phyloP scores from a whole-genome alignment of 345 rosid species.

The Populus tremula region DNA sequence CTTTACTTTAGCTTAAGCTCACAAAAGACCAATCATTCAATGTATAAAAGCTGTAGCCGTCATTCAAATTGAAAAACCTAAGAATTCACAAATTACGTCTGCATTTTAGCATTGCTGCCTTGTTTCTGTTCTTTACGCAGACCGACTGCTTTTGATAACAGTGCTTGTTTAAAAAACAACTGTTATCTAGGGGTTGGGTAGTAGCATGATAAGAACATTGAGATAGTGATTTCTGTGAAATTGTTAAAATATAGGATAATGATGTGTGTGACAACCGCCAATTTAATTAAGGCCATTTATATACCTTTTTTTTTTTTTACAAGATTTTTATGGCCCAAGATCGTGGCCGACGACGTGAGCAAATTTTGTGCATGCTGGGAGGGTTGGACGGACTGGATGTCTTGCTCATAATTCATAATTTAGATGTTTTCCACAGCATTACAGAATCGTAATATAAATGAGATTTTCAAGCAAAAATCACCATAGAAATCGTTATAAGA shows the following conservation, averaged over 20 bases:
- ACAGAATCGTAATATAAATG: not conserved
- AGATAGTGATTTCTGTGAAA: no score
- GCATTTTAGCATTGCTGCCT: not conserved
- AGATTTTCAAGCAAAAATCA: not conserved
- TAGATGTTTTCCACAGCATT: not conserved
- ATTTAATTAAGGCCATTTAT: constrained; percentile 1
- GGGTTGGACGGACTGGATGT: not conserved
- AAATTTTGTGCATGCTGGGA: not conserved
- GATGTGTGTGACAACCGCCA: constrained; percentile 8
- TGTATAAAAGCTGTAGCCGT: not conserved
- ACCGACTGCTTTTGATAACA: no score
- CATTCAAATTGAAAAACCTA: not conserved
- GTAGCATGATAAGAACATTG: not conserved
- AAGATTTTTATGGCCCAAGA: not conserved
- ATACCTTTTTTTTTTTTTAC: no score
- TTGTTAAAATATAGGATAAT: not conserved
- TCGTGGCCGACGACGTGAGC: not conserved
- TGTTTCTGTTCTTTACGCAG: not conserved
- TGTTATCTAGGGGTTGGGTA: not conserved
- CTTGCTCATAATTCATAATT: not conserved
- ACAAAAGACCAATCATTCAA: not conserved
- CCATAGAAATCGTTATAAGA: not conserved
- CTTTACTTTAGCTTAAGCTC: not conserved
- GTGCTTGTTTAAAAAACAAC: not conserved
- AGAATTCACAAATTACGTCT: not conserved